phyloP scores from a whole-genome alignment of 2,329 filamentous ascomycete species.

The Aspergillus japonicus region DNA sequence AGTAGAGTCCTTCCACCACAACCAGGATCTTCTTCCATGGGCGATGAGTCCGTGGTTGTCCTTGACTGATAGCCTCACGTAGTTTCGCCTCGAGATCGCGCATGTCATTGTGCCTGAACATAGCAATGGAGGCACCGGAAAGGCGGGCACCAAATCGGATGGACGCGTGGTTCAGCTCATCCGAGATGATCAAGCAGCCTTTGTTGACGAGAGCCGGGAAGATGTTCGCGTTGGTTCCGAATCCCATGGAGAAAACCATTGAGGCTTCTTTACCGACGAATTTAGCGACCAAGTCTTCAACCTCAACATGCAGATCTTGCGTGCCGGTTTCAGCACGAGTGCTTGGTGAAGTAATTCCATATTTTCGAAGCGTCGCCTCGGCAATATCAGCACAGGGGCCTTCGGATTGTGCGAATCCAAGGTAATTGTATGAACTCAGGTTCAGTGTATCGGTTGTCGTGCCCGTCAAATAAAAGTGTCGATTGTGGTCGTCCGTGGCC shows the following conservation, averaged over 20 bases:
- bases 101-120: constrained; percentile 99
- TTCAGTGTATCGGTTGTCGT: constrained; percentile 93
- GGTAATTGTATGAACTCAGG: constrained; percentile 99
- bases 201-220: constrained; percentile 92
- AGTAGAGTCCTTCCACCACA: constrained; percentile 94
- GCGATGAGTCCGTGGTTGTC: constrained; percentile 94
- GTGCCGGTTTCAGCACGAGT: constrained; percentile 82
- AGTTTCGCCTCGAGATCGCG: constrained; percentile 78
- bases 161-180: constrained; percentile 96
- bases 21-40: constrained; percentile 99
- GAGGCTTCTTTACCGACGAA: constrained; percentile 94
- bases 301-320: constrained; percentile 80
- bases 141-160: constrained; percentile 93
- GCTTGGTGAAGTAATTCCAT: constrained; percentile 79
- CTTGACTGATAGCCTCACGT: constrained; percentile 90
- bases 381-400: constrained; percentile 93
- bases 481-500: constrained; percentile 86
- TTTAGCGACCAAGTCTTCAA: constrained; percentile 81
- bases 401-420: constrained; percentile 96
- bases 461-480: constrained; percentile 82
- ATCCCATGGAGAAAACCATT: constrained; percentile 99
- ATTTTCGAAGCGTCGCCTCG: constrained; percentile 79
- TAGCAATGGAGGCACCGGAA: constrained; percentile 89
- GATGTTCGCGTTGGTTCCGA: constrained; percentile 88
- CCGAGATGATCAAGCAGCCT: constrained; percentile 90